Evolutionary conservation across 2,329 filamentous ascomycete species (phyloP).

Genomic region (Scedosporium minutisporum): DNA sequence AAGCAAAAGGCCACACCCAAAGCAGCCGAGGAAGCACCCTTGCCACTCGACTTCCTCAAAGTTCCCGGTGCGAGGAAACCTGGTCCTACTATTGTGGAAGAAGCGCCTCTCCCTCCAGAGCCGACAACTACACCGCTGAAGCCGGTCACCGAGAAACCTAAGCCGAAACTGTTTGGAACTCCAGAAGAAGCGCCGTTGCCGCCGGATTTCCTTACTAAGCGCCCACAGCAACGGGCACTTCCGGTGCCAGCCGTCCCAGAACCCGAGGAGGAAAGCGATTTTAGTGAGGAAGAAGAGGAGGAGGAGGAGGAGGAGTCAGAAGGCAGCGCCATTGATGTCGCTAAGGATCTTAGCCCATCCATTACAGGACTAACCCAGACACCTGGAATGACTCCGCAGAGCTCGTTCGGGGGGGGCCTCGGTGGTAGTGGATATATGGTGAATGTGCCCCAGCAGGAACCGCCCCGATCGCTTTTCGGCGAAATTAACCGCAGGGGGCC

Average conservation of each 20-base stretch:
- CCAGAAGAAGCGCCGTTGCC: slow-evolving; percentile 30
- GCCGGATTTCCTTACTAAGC: slow-evolving; percentile 22
- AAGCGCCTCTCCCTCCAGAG: slow-evolving; percentile 35
- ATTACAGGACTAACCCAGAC: slow-evolving; percentile 34
- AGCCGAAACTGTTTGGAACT: slow-evolving; percentile 16
- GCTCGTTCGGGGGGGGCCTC: slow-evolving; percentile 40
- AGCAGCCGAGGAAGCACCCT: slow-evolving; percentile 17
- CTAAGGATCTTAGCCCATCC: slow-evolving; percentile 51
- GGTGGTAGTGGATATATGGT: slow-evolving; percentile 5
- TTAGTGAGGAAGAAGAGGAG: slow-evolving; percentile 37
- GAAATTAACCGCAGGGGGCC: slow-evolving; percentile 40
- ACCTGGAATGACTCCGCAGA: slow-evolving; percentile 45
- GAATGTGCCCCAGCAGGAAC: slow-evolving; percentile 30
- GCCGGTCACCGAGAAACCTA: slow-evolving; percentile 8
- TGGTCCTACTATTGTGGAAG: slow-evolving; percentile 12
- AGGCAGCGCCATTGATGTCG: slow-evolving; percentile 55
- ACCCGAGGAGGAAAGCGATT: slow-evolving; percentile 28
- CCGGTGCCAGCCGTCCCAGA: slow-evolving; percentile 26
- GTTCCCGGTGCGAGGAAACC: slow-evolving; percentile 10
- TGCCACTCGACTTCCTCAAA: slow-evolving; percentile 22
- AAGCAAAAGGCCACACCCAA: slow-evolving; percentile 14
- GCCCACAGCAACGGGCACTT: neutral
- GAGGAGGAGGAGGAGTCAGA: slow-evolving; percentile 39
- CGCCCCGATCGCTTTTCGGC: slow-evolving; percentile 30
- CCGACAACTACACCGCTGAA: slow-evolving; percentile 25